Conservation (phyloP, 371 early-diverging fungal genomes). For the Mortierella sp. region DNA sequence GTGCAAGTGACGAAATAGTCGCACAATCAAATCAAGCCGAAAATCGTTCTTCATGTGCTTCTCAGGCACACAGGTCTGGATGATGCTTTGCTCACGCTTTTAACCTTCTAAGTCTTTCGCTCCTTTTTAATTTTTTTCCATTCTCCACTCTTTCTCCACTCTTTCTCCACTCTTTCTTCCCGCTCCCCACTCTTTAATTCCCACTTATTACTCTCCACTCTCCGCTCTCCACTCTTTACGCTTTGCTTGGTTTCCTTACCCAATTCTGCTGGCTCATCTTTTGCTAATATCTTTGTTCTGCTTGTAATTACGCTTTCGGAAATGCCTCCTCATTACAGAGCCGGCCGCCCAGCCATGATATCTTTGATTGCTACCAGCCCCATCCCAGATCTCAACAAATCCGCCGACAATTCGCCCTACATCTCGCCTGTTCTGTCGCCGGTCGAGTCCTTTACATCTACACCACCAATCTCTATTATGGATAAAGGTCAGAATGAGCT, state of each 20-base stretch:
- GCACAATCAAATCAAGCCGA: not conserved
- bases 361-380: conserved; percentile 46
- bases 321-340: conserved; percentile 34
- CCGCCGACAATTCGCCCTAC: conserved; percentile 42
- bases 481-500: conserved; percentile 70
- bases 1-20: not conserved
- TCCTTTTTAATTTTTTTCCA: not conserved
- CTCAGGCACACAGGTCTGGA: not conserved
- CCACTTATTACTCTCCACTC: conserved; percentile 13
- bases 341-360: conserved; percentile 25
- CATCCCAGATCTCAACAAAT: conserved; percentile 46
- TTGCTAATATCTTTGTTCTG: conserved; percentile 9
- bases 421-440: conserved; percentile 25
- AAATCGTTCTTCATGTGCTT: not conserved
- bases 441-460: not conserved
- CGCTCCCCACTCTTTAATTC: conserved; percentile 13
- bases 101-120: not conserved
- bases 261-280: not conserved
- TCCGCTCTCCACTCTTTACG: conserved; percentile 18
- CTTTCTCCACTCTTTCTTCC: not conserved
- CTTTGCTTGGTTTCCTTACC: conserved; percentile 5
- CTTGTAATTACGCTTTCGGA: not conserved
- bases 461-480: conserved; percentile 58
- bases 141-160: conserved; percentile 16
- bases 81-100: not conserved